Evolutionary conservation across 2,329 filamentous ascomycete genomes (phyloP).

Genomic region (Venturia aucupariae): DNA sequence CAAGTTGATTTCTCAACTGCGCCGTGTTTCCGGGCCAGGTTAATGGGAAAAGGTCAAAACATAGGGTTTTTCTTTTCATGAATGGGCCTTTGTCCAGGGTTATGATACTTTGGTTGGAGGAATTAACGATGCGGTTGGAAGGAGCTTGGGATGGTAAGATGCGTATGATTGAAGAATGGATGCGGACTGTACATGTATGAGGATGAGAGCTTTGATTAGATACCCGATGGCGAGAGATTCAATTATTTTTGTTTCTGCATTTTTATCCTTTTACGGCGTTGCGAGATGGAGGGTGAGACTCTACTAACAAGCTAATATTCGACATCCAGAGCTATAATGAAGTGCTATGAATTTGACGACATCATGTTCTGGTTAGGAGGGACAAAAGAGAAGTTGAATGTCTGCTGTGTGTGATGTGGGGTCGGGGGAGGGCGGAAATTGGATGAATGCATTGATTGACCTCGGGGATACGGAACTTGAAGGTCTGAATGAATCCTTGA

Average conservation of each 20-base stretch:
- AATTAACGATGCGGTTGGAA: background rate
- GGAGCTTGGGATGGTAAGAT: background rate
- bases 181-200: background rate
- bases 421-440: too few relatives aligned
- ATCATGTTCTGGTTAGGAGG: too few relatives aligned
- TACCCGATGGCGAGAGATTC: conserved; percentile 1
- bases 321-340: too few relatives aligned
- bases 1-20: background rate
- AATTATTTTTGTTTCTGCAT: background rate
- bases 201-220: background rate
- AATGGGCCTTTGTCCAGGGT: background rate
- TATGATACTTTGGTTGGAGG: background rate
- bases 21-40: background rate
- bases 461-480: too few relatives aligned
- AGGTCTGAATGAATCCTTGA: too few relatives aligned
- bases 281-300: too few relatives aligned
- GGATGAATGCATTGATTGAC: too few relatives aligned
- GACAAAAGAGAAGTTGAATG: too few relatives aligned
- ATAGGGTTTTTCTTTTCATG: background rate
- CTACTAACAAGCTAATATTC: too few relatives aligned
- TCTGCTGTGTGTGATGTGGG: too few relatives aligned
- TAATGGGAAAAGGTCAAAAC: background rate
- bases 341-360: too few relatives aligned
- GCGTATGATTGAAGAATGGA: background rate
- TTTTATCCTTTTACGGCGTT: too few relatives aligned